Evolutionary conservation across 495 filamentous ascomycete species (phyloP), one percentile per base, ranked within the genome.

Genomic region (Cenococcum geophilum): DNA sequence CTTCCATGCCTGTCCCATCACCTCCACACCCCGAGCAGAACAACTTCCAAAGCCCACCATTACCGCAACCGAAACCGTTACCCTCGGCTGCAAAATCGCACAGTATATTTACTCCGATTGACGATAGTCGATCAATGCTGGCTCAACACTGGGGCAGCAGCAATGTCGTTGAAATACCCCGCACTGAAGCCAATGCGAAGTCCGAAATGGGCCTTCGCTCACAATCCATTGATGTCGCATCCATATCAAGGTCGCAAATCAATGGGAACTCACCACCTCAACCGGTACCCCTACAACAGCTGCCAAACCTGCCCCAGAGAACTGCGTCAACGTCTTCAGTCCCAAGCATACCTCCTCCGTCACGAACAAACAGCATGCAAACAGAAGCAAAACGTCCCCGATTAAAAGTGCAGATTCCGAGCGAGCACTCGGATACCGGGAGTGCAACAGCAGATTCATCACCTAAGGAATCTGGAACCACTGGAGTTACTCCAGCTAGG

Each of bases 71-170:
- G 0, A 92, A 89, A 70, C 86, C 88, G 23, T 74, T 88, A n/a
- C 82, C 86, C 14, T 60, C 66, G 14, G 58, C 69, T 20, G 83
- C 85, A 20, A 92, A 92, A 72, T 88, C 87, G 8, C 86, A 91
- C 59, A 96, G 91, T 73, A 97, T 97, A 56, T 97, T 96, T 68
- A 98, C 93, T 0, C 93, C 93, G 1, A 95, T 97, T 59, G 93
- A 96, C 65, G 92, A 96, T 70, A 89, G 86, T 60, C 83, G 89
- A 49, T 97, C 93, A 5, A 84, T 96, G 63, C 77, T 97, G 22
- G 88, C 88, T 14, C 88, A 90, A 57, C 90, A 96, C 74, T 88
- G 93, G 70, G 89, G 88, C 43, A 77, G 70, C 64, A 79, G 60
- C 61, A 80, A 63, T 67, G 83, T 70, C 59, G 72, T 67, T 35